These are phyloP conservation scores for Verticillium nubilum DNA, from an alignment of 2,329 filamentous ascomycete species.

Conservation along the genomic window DNA sequence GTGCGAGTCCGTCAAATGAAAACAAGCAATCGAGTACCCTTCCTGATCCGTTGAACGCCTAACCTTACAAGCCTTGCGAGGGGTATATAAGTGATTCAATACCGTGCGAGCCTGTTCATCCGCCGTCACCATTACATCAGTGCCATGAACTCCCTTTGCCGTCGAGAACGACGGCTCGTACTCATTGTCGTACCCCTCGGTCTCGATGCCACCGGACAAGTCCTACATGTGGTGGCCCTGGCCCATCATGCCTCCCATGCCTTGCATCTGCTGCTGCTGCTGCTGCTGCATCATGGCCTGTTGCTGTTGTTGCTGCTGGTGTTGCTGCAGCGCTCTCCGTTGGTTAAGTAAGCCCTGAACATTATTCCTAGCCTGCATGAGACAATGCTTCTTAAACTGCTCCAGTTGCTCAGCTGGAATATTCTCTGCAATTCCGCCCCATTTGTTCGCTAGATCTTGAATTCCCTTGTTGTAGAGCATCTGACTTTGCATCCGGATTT, in stretches of 20 bases:
- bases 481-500: constrained; percentile 29
- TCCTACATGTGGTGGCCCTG: constrained; percentile 35
- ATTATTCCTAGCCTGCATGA: constrained; percentile 29
- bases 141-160: background rate
- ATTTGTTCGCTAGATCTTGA: constrained; percentile 24
- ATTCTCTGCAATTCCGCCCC: constrained; percentile 31
- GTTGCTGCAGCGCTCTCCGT: constrained; percentile 15
- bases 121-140: background rate
- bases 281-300: constrained; percentile 33
- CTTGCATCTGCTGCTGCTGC: constrained; percentile 36
- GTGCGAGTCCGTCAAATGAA: background rate
- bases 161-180: background rate
- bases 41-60: background rate
- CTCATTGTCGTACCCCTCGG: background rate
- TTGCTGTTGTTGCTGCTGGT: constrained; percentile 13
- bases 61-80: background rate
- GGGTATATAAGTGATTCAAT: background rate
- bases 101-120: background rate
- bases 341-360: constrained; percentile 26
- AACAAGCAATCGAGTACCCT: background rate
- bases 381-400: constrained; percentile 37
- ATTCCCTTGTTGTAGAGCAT: constrained; percentile 35
- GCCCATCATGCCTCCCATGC: constrained; percentile 50
- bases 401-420: constrained; percentile 41
- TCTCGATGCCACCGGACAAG: background rate